Conservation (phyloP, 768 basidiomycete species). For the Termitomyces sp. region DNA sequence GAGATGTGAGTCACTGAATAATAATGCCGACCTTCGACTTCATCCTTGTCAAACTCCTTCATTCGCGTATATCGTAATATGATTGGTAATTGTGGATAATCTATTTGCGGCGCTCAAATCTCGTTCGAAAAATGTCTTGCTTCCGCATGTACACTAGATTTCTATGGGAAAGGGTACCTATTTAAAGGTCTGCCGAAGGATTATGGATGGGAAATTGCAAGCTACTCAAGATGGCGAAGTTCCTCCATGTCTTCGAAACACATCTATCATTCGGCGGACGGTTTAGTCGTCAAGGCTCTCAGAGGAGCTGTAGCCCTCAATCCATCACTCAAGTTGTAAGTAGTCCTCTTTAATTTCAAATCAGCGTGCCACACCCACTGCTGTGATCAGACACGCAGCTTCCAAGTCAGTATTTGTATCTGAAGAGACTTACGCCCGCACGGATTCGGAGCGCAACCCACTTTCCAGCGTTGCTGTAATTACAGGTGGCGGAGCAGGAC, state of each 20-base stretch:
- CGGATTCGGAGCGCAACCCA: neutral
- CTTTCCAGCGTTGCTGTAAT: conserved; percentile 32
- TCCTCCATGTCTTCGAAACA: conserved; percentile 37
- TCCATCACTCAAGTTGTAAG: conserved; percentile 34
- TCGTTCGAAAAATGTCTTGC: neutral
- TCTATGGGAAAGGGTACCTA: conserved; percentile 1
- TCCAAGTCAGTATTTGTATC: conserved; percentile 32
- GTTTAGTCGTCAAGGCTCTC: conserved; percentile 37
- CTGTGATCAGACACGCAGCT: conserved; percentile 24
- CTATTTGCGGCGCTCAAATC: neutral
- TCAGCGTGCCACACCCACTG: neutral
- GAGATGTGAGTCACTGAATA: neutral
- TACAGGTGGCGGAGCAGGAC: conserved; percentile 50
- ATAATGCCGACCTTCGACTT: neutral
- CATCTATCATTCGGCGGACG: conserved; percentile 34
- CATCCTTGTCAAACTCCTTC: neutral
- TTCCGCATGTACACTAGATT: neutral
- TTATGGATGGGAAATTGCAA: neutral
- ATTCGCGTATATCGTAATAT: neutral
- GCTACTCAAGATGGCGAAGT: neutral
- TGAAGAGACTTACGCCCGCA: conserved; percentile 9
- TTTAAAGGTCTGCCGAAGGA: neutral
- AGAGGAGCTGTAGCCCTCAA: conserved; percentile 37
- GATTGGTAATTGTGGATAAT: neutral
- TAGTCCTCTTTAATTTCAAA: neutral